Evolutionary conservation across 805 yeast genomes (phyloP).

Genomic region (Saccharomycopsis sp.): DNA sequence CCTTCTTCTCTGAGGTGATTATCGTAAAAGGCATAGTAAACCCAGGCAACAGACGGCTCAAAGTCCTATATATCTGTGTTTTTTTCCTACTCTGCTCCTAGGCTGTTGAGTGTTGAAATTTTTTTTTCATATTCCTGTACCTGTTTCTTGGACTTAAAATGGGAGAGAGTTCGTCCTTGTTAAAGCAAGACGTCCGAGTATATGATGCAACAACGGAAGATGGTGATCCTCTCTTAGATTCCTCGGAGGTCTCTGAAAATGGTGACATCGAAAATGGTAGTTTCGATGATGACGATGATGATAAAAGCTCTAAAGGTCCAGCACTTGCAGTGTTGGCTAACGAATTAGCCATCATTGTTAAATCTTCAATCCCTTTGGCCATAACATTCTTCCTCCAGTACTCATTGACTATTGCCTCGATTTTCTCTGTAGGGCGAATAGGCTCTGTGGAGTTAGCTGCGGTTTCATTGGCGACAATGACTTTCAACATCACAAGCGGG

Average conservation of each 20-base stretch:
- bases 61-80: not conserved
- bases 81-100: not conserved
- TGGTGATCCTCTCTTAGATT: not conserved
- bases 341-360: slow-evolving; percentile 16
- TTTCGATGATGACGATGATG: not conserved
- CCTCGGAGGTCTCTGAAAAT: not conserved
- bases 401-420: slow-evolving; percentile 69
- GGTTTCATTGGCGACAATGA: slow-evolving; percentile 68
- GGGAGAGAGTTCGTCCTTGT: not conserved
- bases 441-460: slow-evolving; percentile 71
- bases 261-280: not conserved
- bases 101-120: not conserved
- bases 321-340: not conserved
- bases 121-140: not conserved
- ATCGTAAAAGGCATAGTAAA: not conserved
- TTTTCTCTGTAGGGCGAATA: slow-evolving; percentile 67
- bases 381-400: slow-evolving; percentile 64
- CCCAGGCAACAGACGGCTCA: not conserved
- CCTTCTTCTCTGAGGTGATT: not conserved
- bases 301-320: not conserved
- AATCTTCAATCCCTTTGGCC: slow-evolving; percentile 43
- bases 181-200: not conserved
- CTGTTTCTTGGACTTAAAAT: not conserved
- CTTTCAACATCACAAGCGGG: slow-evolving; percentile 71
- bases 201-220: not conserved